Percentiles rank a stretch among this genome's conserved stretches.
phyloP scores from a whole-genome alignment of 345 rosid species.

The Lepidium aucheri region DNA sequence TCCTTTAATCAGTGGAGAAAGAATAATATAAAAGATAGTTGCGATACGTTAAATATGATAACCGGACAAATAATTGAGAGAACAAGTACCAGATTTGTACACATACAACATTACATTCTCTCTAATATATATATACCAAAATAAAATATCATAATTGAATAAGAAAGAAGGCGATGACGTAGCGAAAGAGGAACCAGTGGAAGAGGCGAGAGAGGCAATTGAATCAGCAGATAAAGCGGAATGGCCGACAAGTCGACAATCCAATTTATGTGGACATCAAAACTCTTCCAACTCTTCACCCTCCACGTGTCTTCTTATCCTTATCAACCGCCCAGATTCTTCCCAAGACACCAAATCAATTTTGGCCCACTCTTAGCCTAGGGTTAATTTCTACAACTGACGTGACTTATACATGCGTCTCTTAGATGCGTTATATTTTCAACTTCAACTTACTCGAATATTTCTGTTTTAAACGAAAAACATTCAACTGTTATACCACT shows the following conservation, averaged over 20 bases:
- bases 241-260: constrained; percentile 83
- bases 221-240: constrained; percentile 42
- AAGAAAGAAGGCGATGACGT: constrained; percentile 8
- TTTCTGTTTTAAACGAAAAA: neutral
- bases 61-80: constrained; percentile 3
- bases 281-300: constrained; percentile 1
- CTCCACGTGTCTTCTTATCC: constrained; percentile 41
- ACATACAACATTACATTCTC: neutral
- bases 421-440: too few species aligned
- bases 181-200: constrained; percentile 14
- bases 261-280: constrained; percentile 49
- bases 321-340: constrained; percentile 18
- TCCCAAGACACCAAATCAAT: neutral
- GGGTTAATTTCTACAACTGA: neutral
- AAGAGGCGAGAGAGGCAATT: constrained; percentile 1
- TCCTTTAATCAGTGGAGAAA: neutral
- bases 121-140: neutral
- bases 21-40: too few species aligned
- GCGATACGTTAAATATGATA: neutral
- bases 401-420: too few species aligned
- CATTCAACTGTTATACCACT: neutral
- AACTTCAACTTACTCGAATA: neutral
- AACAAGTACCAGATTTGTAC: constrained; percentile 16
- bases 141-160: too few species aligned
- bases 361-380: constrained; percentile 5